Evolutionary conservation across 1,139 yeast species (phyloP).

Genomic region (Kodamaea arcana): DNA sequence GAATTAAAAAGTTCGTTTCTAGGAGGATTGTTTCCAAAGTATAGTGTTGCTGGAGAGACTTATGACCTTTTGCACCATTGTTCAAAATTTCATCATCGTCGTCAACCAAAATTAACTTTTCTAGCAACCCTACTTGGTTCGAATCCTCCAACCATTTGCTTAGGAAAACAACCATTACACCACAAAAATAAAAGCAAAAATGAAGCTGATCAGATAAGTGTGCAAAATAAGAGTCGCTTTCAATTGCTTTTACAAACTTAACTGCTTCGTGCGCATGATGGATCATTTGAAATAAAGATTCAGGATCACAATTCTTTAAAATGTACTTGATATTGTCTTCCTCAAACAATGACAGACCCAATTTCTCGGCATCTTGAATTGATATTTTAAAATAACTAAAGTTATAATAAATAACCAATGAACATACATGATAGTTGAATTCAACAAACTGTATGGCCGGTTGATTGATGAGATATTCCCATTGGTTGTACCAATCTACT

Average conservation of each 20-base stretch:
- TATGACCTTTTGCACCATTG: not conserved
- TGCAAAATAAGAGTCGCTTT: conserved; percentile 61
- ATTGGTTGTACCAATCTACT: conserved; percentile 61
- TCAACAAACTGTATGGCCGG: conserved; percentile 77
- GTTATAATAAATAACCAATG: conserved; percentile 45
- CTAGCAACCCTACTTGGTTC: conserved; percentile 5
- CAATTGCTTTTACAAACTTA: conserved; percentile 35
- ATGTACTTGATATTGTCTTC: conserved; percentile 23
- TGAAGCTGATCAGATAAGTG: conserved; percentile 67
- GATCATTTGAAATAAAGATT: conserved; percentile 21
- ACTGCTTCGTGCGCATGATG: conserved; percentile 42
- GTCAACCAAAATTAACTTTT: not conserved
- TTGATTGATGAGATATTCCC: conserved; percentile 69
- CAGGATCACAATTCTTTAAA: conserved; percentile 18
- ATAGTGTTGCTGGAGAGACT: not conserved
- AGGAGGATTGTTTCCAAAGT: conserved; percentile 9
- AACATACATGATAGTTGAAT: conserved; percentile 64
- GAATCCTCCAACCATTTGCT: conserved; percentile 10
- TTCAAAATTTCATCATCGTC: conserved; percentile 1
- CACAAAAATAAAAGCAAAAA: conserved; percentile 51
- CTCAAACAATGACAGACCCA: conserved; percentile 14
- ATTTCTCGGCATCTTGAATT: not conserved
- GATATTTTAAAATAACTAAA: conserved; percentile 18
- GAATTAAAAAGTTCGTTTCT: conserved; percentile 20
- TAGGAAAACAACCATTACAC: conserved; percentile 38